Base-by-base conservation (phyloP, 2,329 filamentous ascomycete genomes). In the Botrytis cinerea region DNA sequence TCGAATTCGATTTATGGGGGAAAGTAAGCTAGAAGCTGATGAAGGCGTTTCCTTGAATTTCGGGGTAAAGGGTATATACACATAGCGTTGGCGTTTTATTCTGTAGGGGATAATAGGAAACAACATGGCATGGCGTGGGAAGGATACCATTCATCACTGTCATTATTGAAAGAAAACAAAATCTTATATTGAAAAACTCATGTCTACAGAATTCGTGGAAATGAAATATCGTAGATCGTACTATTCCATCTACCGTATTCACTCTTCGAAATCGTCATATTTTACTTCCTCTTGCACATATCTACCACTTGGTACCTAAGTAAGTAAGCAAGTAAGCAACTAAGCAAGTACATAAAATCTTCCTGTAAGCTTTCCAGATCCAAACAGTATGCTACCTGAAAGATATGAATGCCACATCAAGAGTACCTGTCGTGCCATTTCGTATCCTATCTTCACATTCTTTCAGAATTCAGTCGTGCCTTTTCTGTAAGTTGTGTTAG, bases 131-230 rank as follows among this genome's bases (percentile, higher is more conserved):
- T 9, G 51, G n/a, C 1, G 12, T 1, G 5, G 5, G 48, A 9
- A 57, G 8, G n/a, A 57, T 57, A 57, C 16, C 51, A 28, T 16
- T 45, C 14, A 45, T 12, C 14, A 45, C 14, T 16, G 2, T 12
- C 43, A 3, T 16, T 45, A 16, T 45, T 14, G 2, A 45, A 14
- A 2, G 12, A 45, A 45, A 16, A 45, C 2, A 16, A 45, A 14
- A 45, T 57, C 51, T 57, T 18, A 18, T 28, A 28, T 8, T n/a
- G 1, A 1, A 16, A n/a, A 16, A 1, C 25, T n/a, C 12, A 6
- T n/a, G 6, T n/a, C 12, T 2, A 51, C 48, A 14, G 2, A n/a
- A 14, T 3, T 2, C 4, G 0, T 14, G 4, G 1, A 14, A 14
- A n/a, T n/a, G 4, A n/a, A 14, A 6, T 25, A n/a, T 14, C 2